phyloP scores from a whole-genome alignment of 345 rosid genomes.

The Balakata baccata region DNA sequence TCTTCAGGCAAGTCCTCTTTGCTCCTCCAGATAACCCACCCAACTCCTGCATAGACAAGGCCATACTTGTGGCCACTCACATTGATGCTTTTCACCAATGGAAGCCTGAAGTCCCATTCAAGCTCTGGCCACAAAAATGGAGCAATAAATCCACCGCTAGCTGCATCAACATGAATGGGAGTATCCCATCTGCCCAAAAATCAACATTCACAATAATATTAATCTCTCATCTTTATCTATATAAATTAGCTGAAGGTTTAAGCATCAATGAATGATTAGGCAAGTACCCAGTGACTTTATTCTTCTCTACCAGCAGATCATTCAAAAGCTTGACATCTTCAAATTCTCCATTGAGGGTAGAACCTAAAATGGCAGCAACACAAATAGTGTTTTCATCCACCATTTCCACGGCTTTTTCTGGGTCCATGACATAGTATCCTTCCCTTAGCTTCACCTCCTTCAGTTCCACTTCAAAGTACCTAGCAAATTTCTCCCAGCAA shows the following conservation, averaged over 20 bases:
- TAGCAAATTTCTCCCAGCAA: conserved; percentile 92
- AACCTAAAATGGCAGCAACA: conserved; percentile 87
- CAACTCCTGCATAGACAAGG: conserved; percentile 89
- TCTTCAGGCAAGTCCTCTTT: conserved; percentile 85
- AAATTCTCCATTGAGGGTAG: conserved; percentile 91
- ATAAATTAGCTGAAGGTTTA: not conserved
- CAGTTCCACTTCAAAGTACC: conserved; percentile 89
- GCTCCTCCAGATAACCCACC: conserved; percentile 92
- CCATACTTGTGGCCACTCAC: conserved; percentile 95
- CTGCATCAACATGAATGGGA: conserved; percentile 94
- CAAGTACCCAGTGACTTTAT: conserved; percentile 64
- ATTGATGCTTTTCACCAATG: conserved; percentile 82
- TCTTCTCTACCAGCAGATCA: conserved; percentile 62
- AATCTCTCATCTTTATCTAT: no score
- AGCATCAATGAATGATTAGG: not conserved
- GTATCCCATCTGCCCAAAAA: conserved; percentile 68
- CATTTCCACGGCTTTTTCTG: conserved; percentile 79
- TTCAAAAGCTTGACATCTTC: conserved; percentile 90
- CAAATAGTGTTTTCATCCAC: conserved; percentile 99
- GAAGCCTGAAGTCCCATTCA: conserved; percentile 91
- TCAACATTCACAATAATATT: not conserved
- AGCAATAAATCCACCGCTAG: conserved; percentile 95
- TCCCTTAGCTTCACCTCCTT: conserved; percentile 85
- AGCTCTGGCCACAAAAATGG: conserved; percentile 87
- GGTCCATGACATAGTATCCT: conserved; percentile 96